Base-by-base conservation (phyloP, 371 early-diverging fungal species). In the Fennellomyces sp. region DNA sequence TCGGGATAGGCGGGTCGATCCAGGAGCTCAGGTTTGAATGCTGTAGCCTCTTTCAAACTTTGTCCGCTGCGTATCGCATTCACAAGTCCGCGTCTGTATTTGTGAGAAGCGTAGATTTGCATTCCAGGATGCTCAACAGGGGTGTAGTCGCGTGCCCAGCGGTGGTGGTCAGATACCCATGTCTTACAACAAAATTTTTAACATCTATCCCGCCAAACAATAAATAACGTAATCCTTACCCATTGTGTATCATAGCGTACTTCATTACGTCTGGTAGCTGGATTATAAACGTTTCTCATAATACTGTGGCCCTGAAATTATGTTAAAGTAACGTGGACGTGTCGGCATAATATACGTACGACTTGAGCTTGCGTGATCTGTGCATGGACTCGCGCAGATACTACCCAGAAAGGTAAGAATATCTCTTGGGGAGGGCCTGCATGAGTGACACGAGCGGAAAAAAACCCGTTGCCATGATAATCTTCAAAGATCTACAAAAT, bases 321-420 rank as follows among this genome's bases (percentile, higher is more conserved):
- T 23, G 36, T 48, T 54, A 8, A 19, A 30, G 13, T 7, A 41
- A 7, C 11, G 1, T 17, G 5, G 7, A 31, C 15, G 36, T 33
- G 2, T 15, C n/a, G 13, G 21, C 17, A 31, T 21, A 7, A 6
- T 28, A 23, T 17, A 58, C 57, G 55, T 69, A 77, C 81, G 53
- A 81, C 80, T 75, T 86, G 84, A 3, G 84, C 86, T 60, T 83
- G 82, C 38, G 77, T 75, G 23, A 86, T 71, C 17, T 72, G 67
- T 13, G 81, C 69, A 28, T 66, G 68, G 15, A 86, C 79, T 28
- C 72, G 73, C 19, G 78, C 81, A 39, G 83, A 80, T 2, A 81
- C 79, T 1, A 81, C 80, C 86, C 86, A 86, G 52, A 84, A 86
- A 0, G 86, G 86, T 19, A 86, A 60, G 57, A 79, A 86, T 5